phyloP scores from a whole-genome alignment of 768 basidiomycete genomes.

The Suillus subaureus region DNA sequence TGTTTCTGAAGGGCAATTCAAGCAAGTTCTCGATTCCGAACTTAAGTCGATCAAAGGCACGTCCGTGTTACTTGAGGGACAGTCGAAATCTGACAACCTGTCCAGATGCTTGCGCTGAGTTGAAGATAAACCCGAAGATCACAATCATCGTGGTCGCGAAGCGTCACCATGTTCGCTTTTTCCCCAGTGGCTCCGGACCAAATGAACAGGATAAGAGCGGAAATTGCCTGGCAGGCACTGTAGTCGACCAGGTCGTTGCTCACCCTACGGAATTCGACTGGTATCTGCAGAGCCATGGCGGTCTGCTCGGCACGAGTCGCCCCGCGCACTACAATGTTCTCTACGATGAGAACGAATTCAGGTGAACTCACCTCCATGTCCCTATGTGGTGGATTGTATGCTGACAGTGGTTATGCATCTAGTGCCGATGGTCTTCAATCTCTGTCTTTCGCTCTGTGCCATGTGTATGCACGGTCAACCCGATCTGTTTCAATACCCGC shows the following conservation, averaged over 20 bases:
- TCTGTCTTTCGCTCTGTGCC: conserved; percentile 74
- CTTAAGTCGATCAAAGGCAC: conserved; percentile 60
- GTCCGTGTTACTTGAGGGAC: conserved; percentile 9
- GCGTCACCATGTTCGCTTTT: conserved; percentile 49
- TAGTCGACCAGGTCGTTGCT: conserved; percentile 69
- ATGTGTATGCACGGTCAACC: conserved; percentile 79
- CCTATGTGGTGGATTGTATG: background rate
- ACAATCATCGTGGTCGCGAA: conserved; percentile 84
- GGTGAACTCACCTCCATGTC: conserved; percentile 37
- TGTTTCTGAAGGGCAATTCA: conserved; percentile 59
- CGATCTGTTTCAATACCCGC: conserved; percentile 84
- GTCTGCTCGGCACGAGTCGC: conserved; percentile 74
- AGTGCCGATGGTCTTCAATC: conserved; percentile 72
- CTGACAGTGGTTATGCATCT: conserved; percentile 13
- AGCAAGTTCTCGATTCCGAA: conserved; percentile 55
- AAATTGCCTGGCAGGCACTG: conserved; percentile 78
- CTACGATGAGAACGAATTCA: conserved; percentile 60
- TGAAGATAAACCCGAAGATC: conserved; percentile 64
- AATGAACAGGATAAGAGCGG: conserved; percentile 63
- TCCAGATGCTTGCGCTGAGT: conserved; percentile 61
- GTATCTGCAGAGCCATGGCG: conserved; percentile 77
- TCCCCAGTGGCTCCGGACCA: conserved; percentile 39
- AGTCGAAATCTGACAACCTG: conserved; percentile 10
- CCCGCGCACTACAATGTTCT: conserved; percentile 57
- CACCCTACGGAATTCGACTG: conserved; percentile 79